phyloP scores from a whole-genome alignment of 768 basidiomycete genomes.

The Leccinum arenicola region DNA sequence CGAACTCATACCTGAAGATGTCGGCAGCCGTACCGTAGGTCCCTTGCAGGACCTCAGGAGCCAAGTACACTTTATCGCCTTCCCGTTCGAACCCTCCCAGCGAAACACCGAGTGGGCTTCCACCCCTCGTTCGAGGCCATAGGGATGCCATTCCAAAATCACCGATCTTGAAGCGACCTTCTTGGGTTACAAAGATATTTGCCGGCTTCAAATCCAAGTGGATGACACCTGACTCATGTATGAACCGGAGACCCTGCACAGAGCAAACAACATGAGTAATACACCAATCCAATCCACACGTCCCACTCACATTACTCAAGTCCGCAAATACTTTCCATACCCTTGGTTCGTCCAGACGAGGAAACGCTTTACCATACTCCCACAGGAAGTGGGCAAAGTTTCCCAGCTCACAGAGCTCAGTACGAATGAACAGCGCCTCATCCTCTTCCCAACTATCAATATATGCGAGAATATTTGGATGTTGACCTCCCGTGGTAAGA shows the following conservation, averaged over 20 bases:
- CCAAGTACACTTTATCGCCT: slow-evolving; percentile 96
- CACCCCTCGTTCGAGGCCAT: slow-evolving; percentile 63
- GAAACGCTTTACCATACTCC: slow-evolving; percentile 84
- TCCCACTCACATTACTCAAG: slow-evolving; percentile 72
- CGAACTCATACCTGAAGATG: slow-evolving; percentile 83
- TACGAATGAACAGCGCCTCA: slow-evolving; percentile 84
- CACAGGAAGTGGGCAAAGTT: slow-evolving; percentile 89
- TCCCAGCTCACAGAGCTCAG: slow-evolving; percentile 91
- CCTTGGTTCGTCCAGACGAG: slow-evolving; percentile 83
- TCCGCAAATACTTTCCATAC: slow-evolving; percentile 97
- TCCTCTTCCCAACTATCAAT: slow-evolving; percentile 97
- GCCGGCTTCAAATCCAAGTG: slow-evolving; percentile 98
- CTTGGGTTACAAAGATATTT: slow-evolving; percentile 87
- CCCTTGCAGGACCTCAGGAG: slow-evolving; percentile 92
- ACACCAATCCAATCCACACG: slow-evolving; percentile 21
- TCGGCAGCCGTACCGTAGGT: slow-evolving; percentile 92
- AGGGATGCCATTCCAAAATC: slow-evolving; percentile 99
- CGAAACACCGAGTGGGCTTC: slow-evolving; percentile 35
- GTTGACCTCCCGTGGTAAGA: slow-evolving; percentile 46
- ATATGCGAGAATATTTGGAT: slow-evolving; percentile 84
- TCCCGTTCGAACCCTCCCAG: slow-evolving; percentile 81
- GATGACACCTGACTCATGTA: slow-evolving; percentile 84
- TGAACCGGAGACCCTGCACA: slow-evolving; percentile 76
- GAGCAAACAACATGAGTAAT: slow-evolving; percentile 27
- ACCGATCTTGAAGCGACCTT: slow-evolving; percentile 92